Evolutionary conservation across 2,329 filamentous ascomycete species (phyloP).

Genomic region (Aspergillus fructus): DNA sequence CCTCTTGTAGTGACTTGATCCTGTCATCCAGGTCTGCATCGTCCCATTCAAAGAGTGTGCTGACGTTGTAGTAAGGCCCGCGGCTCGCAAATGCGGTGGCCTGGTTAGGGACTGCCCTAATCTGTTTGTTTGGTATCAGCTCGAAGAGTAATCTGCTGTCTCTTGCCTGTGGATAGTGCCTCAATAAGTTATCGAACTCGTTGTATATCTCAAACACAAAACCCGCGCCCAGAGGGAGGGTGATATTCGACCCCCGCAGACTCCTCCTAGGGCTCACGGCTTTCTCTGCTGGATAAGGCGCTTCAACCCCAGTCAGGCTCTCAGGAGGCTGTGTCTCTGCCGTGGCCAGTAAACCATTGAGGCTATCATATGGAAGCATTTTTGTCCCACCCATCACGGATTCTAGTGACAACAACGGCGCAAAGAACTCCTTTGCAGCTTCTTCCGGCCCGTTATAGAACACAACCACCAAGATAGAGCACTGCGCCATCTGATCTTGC

Average conservation of each 20-base stretch:
- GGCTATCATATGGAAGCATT: conserved; percentile 12
- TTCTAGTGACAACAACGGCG: background rate
- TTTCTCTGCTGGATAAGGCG: too few relatives aligned
- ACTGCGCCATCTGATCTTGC: background rate
- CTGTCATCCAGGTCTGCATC: conserved; percentile 11
- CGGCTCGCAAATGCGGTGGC: conserved; percentile 16
- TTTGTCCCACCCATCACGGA: background rate
- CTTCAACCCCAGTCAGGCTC: background rate
- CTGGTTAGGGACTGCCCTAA: conserved; percentile 1
- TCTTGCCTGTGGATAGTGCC: background rate
- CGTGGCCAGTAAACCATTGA: conserved; percentile 7
- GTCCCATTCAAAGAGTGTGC: conserved; percentile 11
- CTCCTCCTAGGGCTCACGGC: too few relatives aligned
- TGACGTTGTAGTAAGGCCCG: conserved; percentile 14
- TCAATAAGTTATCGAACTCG: background rate
- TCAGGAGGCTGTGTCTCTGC: background rate
- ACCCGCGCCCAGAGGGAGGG: too few relatives aligned
- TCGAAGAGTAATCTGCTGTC: conserved; percentile 12
- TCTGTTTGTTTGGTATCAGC: conserved; percentile 11
- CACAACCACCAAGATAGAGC: background rate
- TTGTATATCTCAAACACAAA: background rate
- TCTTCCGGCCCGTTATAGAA: conserved; percentile 13
- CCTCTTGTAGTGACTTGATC: conserved; percentile 51
- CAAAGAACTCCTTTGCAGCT: conserved; percentile 4
- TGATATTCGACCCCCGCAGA: too few relatives aligned